Evolutionary conservation across 768 basidiomycete species (phyloP).

Genomic region (Sarcodon sp.): DNA sequence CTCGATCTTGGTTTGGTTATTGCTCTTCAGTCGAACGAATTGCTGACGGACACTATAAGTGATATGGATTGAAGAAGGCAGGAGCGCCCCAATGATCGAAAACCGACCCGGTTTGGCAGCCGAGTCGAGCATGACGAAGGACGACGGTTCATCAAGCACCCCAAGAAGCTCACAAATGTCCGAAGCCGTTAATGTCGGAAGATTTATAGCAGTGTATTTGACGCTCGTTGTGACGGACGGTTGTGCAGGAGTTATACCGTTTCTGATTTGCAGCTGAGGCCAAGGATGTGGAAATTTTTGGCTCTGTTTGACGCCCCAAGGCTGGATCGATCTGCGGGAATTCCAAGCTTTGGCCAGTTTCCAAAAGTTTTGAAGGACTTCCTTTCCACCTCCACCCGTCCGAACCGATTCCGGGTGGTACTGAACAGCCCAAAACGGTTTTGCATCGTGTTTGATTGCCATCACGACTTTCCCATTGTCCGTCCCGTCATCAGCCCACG

Average conservation of each 20-base stretch:
- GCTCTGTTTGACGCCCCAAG: conserved; percentile 28
- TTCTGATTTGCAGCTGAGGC: conserved; percentile 14
- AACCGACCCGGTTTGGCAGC: conserved; percentile 64
- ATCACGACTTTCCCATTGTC: conserved; percentile 65
- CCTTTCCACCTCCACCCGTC: conserved; percentile 54
- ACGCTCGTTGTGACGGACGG: conserved; percentile 14
- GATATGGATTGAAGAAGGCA: conserved; percentile 39
- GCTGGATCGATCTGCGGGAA: conserved; percentile 18
- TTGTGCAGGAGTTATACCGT: conserved; percentile 8
- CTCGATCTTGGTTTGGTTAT: conserved; percentile 21
- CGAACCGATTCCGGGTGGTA: conserved; percentile 83
- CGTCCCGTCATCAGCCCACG: conserved; percentile 56
- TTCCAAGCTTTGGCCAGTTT: conserved; percentile 49
- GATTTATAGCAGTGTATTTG: conserved; percentile 25
- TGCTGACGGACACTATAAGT: conserved; percentile 40
- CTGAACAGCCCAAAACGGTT: conserved; percentile 81
- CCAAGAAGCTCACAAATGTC: conserved; percentile 52
- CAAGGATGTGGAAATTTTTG: conserved; percentile 37
- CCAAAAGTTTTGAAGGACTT: conserved; percentile 69
- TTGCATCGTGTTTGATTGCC: conserved; percentile 49
- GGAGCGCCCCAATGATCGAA: conserved; percentile 58
- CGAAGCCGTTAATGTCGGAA: conserved; percentile 28
- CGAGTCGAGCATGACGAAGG: conserved; percentile 66
- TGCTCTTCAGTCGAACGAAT: conserved; percentile 31
- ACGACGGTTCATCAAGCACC: conserved; percentile 39